Percentiles rank a stretch among this genome's conserved stretches.
These are phyloP conservation scores for Collybiopsis luxurians DNA, from an alignment of 768 basidiomycete species.

Conservation along the genomic window DNA sequence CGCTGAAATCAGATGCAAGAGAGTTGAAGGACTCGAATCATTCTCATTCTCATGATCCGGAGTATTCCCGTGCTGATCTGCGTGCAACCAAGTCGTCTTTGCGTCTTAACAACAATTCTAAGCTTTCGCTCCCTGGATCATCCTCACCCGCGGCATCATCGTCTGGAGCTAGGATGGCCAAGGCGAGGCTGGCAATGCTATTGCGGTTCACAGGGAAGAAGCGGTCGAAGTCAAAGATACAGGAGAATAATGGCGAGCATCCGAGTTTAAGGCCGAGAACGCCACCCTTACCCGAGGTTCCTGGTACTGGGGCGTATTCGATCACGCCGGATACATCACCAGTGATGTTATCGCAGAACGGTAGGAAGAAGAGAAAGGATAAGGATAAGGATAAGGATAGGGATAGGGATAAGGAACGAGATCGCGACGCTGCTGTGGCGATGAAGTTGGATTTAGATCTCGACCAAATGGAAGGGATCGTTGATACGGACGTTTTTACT, in stretches of 20 bases:
- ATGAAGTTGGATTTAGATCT: constrained; percentile 68
- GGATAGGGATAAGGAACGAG: constrained; percentile 2
- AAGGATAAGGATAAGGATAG: constrained; percentile 31
- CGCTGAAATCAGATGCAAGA: background rate
- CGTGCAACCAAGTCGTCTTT: background rate
- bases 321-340: too few species aligned
- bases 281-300: background rate
- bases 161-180: background rate
- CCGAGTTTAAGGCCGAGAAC: constrained; percentile 1
- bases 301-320: background rate
- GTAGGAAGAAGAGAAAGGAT: background rate
- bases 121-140: background rate
- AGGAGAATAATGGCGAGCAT: background rate
- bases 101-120: background rate
- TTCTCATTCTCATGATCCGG: background rate
- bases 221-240: background rate
- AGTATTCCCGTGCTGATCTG: background rate
- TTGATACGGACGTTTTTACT: constrained; percentile 43
- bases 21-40: background rate
- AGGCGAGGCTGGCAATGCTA: background rate
- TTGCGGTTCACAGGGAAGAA: background rate
- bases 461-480: constrained; percentile 79
- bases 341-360: background rate
- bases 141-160: constrained; percentile 1
- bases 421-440: constrained; percentile 16